Evolutionary conservation across 495 filamentous ascomycete species (phyloP).

Genomic region (Daldinia childiae): DNA sequence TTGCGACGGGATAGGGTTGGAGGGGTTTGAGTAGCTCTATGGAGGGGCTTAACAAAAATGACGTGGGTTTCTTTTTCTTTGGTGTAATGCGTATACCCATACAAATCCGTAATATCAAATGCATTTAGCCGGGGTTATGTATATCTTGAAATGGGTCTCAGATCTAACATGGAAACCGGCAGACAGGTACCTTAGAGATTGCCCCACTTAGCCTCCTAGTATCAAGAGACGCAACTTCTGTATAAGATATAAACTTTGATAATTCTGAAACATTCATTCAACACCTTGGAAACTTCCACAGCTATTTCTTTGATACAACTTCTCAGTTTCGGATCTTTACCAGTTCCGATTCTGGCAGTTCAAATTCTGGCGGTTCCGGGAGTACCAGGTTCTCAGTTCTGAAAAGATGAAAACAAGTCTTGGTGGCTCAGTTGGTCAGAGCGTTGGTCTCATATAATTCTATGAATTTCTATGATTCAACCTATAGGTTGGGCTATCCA

Average conservation of each 20-base stretch:
- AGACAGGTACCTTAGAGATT: no score
- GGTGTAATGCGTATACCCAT: not conserved
- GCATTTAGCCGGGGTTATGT: not conserved
- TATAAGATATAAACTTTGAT: no score
- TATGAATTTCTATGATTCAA: not conserved
- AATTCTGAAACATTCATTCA: not conserved
- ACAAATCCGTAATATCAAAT: not conserved
- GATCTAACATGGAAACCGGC: no score
- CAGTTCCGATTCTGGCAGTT: no score
- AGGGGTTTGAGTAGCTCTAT: slow-evolving; percentile 27
- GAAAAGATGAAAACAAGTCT: not conserved
- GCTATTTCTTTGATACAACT: no score
- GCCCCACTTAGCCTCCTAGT: not conserved
- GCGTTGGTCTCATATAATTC: not conserved
- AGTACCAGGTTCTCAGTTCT: no score
- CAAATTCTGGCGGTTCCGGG: no score
- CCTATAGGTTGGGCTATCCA: not conserved
- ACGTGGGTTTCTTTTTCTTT: slow-evolving; percentile 14
- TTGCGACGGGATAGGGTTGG: slow-evolving; percentile 1
- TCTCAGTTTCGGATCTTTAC: no score
- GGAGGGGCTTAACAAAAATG: slow-evolving; percentile 39
- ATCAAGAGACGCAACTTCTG: not conserved
- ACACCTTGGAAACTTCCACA: no score
- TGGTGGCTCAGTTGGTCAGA: slow-evolving; percentile 1
- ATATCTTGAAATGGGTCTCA: no score